phyloP scores from a whole-genome alignment of 768 basidiomycete species.

The Rhizopogon vinicolor region DNA sequence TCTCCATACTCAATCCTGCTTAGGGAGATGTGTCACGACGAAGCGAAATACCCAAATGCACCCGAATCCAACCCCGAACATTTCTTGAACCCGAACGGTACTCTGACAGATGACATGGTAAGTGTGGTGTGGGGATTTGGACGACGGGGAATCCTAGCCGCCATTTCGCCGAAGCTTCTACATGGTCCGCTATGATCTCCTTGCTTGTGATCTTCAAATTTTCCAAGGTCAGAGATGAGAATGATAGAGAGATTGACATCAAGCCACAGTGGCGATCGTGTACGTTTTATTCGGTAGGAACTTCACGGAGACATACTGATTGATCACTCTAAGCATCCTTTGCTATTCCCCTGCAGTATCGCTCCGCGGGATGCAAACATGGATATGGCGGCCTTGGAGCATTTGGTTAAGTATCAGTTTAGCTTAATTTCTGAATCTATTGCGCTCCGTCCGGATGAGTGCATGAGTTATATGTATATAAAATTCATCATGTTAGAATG shows the following conservation, averaged over 20 bases:
- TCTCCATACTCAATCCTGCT: background rate
- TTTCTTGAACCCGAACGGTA: slow-evolving; percentile 17
- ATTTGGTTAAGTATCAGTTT: background rate
- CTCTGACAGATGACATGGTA: slow-evolving; percentile 20
- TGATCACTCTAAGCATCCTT: background rate
- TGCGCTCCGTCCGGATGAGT: too few species aligned
- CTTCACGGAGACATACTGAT: too few species aligned
- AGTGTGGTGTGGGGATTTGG: slow-evolving; percentile 24
- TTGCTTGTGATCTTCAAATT: slow-evolving; percentile 20
- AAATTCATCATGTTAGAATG: too few species aligned
- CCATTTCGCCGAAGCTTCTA: slow-evolving; percentile 25
- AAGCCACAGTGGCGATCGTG: slow-evolving; percentile 12
- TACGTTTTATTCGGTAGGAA: slow-evolving; percentile 5
- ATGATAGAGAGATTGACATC: slow-evolving; percentile 18
- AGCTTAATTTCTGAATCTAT: too few species aligned
- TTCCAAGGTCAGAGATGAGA: slow-evolving; percentile 13
- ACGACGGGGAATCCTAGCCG: slow-evolving; percentile 25
- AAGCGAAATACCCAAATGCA: slow-evolving; percentile 26
- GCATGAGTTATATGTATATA: too few species aligned
- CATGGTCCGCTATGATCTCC: slow-evolving; percentile 26
- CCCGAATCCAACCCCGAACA: slow-evolving; percentile 20
- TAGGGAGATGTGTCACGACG: slow-evolving; percentile 25
- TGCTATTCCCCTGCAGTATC: slow-evolving; percentile 1
- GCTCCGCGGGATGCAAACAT: background rate
- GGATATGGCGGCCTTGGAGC: background rate